Percentiles rank a stretch among this genome's conserved stretches.
These are phyloP conservation scores for Amphichorda felina DNA, from an alignment of 2,329 filamentous ascomycete species.

Conservation along the genomic window DNA sequence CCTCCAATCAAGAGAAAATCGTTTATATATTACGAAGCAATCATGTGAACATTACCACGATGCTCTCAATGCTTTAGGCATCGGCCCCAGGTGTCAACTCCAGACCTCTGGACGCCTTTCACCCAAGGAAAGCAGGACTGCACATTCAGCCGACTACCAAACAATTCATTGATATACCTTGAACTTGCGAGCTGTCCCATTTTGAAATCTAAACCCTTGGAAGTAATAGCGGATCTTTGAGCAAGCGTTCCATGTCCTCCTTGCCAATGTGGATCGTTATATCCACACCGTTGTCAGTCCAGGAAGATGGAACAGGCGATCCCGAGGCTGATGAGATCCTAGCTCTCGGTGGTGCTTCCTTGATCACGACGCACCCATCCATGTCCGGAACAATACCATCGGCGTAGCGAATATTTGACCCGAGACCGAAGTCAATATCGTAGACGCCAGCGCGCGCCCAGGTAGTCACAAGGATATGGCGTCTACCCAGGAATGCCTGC, in stretches of 20 bases:
- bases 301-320: background rate
- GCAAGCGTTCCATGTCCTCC: constrained; percentile 8
- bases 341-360: constrained; percentile 10
- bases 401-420: constrained; percentile 6
- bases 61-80: too few relatives aligned
- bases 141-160: too few relatives aligned
- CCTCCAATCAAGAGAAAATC: too few relatives aligned
- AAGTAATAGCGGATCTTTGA: constrained; percentile 8
- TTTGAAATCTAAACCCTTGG: constrained; percentile 1
- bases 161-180: too few relatives aligned
- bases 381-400: constrained; percentile 11
- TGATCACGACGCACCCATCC: constrained; percentile 11
- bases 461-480: constrained; percentile 12
- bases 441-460: constrained; percentile 13
- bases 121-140: too few relatives aligned
- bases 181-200: too few relatives aligned
- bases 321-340: background rate
- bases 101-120: too few relatives aligned
- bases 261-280: constrained; percentile 8
- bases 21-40: too few relatives aligned
- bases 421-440: constrained; percentile 12
- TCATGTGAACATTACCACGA: too few relatives aligned
- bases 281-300: constrained; percentile 12
- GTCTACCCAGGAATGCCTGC: constrained; percentile 12
- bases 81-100: too few relatives aligned